A percentile compares a stretch with the other conserved stretches of the same genome.
Conservation (phyloP, 208 protist species). For the Leishmania tropica region DNA sequence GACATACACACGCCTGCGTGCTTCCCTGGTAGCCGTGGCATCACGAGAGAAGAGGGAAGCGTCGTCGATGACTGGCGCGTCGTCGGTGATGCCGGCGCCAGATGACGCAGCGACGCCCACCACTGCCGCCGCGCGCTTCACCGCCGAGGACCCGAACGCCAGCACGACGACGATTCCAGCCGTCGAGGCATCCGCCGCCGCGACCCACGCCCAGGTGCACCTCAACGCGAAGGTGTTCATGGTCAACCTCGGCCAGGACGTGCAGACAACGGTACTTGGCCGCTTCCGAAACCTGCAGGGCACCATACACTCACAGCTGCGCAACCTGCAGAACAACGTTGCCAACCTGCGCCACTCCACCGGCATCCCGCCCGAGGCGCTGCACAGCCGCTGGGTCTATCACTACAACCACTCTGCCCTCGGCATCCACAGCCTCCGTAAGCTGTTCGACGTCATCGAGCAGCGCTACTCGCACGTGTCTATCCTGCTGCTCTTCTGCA, state of each 20-base stretch:
- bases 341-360: conserved; percentile 28
- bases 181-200: conserved; percentile 14
- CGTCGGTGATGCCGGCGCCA: not conserved
- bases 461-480: conserved; percentile 49
- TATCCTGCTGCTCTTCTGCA: conserved; percentile 33
- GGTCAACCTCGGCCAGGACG: conserved; percentile 18
- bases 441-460: conserved; percentile 53
- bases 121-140: not conserved
- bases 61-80: not conserved
- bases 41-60: not conserved
- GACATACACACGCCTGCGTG: not conserved
- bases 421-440: conserved; percentile 43
- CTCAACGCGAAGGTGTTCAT: conserved; percentile 14
- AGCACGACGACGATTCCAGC: not conserved
- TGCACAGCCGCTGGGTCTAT: conserved; percentile 19
- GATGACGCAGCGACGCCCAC: not conserved
- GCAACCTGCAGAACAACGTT: conserved; percentile 39
- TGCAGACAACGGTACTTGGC: conserved; percentile 14
- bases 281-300: conserved; percentile 33
- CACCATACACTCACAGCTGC: conserved; percentile 27
- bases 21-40: not conserved
- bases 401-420: conserved; percentile 28
- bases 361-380: not conserved
- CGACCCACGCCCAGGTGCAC: not conserved
- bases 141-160: not conserved